Evolutionary conservation across 2,329 filamentous ascomycete genomes (phyloP), one percentile per base, ranked within the genome.

Genomic region (Aspergillus felis): DNA sequence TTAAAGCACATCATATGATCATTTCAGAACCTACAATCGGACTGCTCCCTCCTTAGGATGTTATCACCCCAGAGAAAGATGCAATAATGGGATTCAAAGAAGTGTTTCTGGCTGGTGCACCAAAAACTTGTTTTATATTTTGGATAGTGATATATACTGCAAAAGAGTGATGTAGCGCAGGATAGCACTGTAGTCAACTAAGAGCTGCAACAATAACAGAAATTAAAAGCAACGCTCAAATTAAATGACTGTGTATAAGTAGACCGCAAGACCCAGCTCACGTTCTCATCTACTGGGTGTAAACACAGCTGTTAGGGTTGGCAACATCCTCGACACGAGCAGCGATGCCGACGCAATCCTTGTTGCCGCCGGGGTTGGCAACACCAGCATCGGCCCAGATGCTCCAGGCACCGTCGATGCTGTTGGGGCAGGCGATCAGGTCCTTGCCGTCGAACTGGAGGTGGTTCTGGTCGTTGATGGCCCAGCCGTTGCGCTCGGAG

Each of bases 401-500:
- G 60, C 66, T 70, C 60, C 76, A 84, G 20, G 78, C 70, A 5
- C 72, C 76, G 2, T 78, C 73, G 55, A 73, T 66, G 64, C 72
- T 71, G 64, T 70, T 71, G 42, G 83, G 81, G 77, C 84, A 87
- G 24, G 83, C 84, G 52, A 82, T 66, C 65, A 85, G 76, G 56
- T 71, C 67, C 2, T 59, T 58, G 48, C 76, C 77, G 35, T 73
- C 68, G 61, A 85, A 81, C 53, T 68, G 71, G 38, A 87, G 75
- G 64, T 81, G 65, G 58, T 71, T 73, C 29, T 35, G 29, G 57
- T 68, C 65, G 64, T 79, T 76, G 51, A 85, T 60, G 25, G 69
- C 61, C 76, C 81, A 87, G 55, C 76, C 77, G 48, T 73, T 74
- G 54, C 73, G 71, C 74, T 85, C 80, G 27, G 58, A 68, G 66